Base-by-base conservation (phyloP, 345 rosid genomes). In the Boechera retrofracta region DNA sequence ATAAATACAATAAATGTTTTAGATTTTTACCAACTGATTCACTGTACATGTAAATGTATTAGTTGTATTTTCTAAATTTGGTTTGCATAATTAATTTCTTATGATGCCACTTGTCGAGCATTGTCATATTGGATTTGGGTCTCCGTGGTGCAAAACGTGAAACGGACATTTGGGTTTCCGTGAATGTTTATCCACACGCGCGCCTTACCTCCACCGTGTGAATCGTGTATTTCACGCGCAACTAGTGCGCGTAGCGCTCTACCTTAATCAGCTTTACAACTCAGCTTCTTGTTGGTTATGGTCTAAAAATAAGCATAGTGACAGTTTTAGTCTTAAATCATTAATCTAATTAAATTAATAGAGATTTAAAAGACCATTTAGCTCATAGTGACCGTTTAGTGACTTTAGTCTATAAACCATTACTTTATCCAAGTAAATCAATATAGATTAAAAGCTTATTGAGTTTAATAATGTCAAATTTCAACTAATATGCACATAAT, bases 101-200 rank as follows among this genome's bases (percentile, higher is more conserved):
- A 58, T 28, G 38, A 59, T 59, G 67, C 68, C 74, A 59, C 35
- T 51, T 35, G 58, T 56, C 26, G 33, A 49, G 24, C 48, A 35
- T 45, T 45, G 41, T 35, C 59, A 57, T 44, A 4, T 55, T 55
- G 73, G 52, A 55, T 28, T 69, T 75, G 79, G 51, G 67, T 75
- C 73, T 36, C 39, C 79, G 52, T 58, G 21, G 52, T 38, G 45
- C 62, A 68, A 75, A 75, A 75, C 73, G 54, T 68, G 73, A 67
- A 59, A 67, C 68, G 68, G 79, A 49, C 29, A 75, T 67, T 48
- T 67, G 61, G 79, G 54, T 1, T 32, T 58, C n/a, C 32, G 61
- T 49, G 61, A 68, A 58, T 59, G 47, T 47, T 16, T 28, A 58
- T 49, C 73, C 54, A 59, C 73, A 58, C 73, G 41, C 24, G 39